Conservation (phyloP, 2,329 filamentous ascomycete genomes). For the Piedraia hortae region DNA sequence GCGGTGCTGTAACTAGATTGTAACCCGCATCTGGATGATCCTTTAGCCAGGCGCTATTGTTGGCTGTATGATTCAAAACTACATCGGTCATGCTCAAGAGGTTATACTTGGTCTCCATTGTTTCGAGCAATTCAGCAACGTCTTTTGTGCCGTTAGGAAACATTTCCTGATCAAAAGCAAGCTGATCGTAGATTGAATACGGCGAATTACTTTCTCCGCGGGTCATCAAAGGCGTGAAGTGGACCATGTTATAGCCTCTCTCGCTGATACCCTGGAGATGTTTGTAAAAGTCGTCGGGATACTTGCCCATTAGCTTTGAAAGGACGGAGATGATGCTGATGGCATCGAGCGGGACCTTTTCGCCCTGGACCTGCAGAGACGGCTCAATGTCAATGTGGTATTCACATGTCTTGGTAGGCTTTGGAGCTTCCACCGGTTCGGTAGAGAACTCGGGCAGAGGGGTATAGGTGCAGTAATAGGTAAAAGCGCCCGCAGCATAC, state of each 20-base stretch:
- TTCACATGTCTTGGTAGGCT: constrained; percentile 32
- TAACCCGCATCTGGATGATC: constrained; percentile 91
- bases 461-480: constrained; percentile 80
- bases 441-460: constrained; percentile 55
- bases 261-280: constrained; percentile 70
- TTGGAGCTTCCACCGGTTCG: constrained; percentile 20
- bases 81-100: constrained; percentile 81
- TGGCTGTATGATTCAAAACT: constrained; percentile 89
- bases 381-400: constrained; percentile 93
- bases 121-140: constrained; percentile 45
- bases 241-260: constrained; percentile 94
- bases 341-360: constrained; percentile 54
- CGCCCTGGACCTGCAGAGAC: constrained; percentile 42
- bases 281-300: constrained; percentile 68
- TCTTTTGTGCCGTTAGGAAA: constrained; percentile 74
- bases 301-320: constrained; percentile 94
- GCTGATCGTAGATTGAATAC: constrained; percentile 86
- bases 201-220: constrained; percentile 82
- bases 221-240: constrained; percentile 82
- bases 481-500: constrained; percentile 58
- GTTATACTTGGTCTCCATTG: constrained; percentile 61
- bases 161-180: constrained; percentile 51
- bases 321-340: constrained; percentile 81
- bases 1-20: constrained; percentile 70
- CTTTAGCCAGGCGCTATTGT: constrained; percentile 84